Percentiles rank a stretch among this genome's conserved stretches.
Evolutionary conservation across 768 basidiomycete species (phyloP).

Genomic region (Rhizopogon rudus): DNA sequence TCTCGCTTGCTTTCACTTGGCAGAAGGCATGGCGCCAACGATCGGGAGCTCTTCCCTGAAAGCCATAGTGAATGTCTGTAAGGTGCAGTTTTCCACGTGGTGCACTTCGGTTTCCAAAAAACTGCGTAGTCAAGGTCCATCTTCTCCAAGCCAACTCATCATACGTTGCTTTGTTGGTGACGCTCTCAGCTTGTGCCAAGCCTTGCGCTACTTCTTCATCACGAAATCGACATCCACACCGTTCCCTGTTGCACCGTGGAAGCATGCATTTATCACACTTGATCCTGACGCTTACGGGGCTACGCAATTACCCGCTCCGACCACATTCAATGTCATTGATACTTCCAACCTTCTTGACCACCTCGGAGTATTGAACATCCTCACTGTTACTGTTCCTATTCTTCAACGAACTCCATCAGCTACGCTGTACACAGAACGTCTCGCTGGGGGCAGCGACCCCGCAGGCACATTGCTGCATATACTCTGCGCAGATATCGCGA

Average conservation of each 20-base stretch:
- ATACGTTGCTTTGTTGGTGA: slow-evolving; percentile 28
- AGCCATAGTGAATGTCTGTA: background rate
- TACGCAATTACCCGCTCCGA: slow-evolving; percentile 16
- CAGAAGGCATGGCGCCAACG: slow-evolving; percentile 16
- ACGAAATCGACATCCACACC: slow-evolving; percentile 11
- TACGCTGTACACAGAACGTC: slow-evolving; percentile 24
- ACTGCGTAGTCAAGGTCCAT: slow-evolving; percentile 2
- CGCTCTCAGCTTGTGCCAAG: slow-evolving; percentile 22
- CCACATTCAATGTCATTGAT: slow-evolving; percentile 27
- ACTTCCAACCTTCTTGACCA: slow-evolving; percentile 29
- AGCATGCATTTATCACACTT: slow-evolving; percentile 14
- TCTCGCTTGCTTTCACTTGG: slow-evolving; percentile 26
- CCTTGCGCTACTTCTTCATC: slow-evolving; percentile 11
- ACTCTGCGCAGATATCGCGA: slow-evolving; percentile 23
- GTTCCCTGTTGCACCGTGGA: slow-evolving; percentile 20
- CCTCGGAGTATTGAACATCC: slow-evolving; percentile 23
- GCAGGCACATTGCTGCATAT: slow-evolving; percentile 15
- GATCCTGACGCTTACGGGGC: slow-evolving; percentile 17
- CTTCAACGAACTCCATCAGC: slow-evolving; percentile 19
- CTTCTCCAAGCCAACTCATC: slow-evolving; percentile 7
- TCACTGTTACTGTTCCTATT: slow-evolving; percentile 17
- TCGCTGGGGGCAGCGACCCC: slow-evolving; percentile 9
- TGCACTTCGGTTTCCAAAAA: slow-evolving; percentile 16
- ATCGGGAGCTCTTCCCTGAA: background rate
- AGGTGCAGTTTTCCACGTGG: slow-evolving; percentile 22